These are phyloP conservation scores for Populus euphratica DNA, from an alignment of 345 rosid genomes.

Conservation along the genomic window DNA sequence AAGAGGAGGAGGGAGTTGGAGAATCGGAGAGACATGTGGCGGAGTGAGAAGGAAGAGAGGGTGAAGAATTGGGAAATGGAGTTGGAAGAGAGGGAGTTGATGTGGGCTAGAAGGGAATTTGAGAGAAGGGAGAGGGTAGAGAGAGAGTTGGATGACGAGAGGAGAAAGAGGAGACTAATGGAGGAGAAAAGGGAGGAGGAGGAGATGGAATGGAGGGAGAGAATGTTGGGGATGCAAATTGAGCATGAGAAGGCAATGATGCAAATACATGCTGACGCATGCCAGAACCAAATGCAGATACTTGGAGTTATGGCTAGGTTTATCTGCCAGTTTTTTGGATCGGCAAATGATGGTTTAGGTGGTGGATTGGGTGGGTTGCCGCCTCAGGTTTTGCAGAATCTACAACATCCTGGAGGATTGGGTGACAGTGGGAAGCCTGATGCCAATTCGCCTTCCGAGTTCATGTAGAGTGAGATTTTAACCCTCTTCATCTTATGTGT, in stretches of 20 bases:
- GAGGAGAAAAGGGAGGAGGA: conserved; percentile 72
- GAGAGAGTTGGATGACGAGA: conserved; percentile 48
- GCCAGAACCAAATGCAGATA: conserved; percentile 74
- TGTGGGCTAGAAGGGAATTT: conserved; percentile 44
- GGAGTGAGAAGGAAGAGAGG: conserved; percentile 37
- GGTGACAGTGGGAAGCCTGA: conserved; percentile 57
- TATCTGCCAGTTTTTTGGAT: conserved; percentile 59
- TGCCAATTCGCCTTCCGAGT: conserved; percentile 67
- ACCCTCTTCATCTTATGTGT: neutral
- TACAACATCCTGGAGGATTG: conserved; percentile 61
- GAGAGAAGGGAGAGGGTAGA: conserved; percentile 46
- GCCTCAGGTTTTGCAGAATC: conserved; percentile 63
- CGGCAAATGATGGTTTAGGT: conserved; percentile 49
- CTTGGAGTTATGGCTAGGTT: conserved; percentile 62
- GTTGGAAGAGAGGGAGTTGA: conserved; percentile 51
- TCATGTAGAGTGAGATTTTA: conserved; percentile 29
- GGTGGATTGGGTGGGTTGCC: conserved; percentile 50
- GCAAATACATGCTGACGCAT: conserved; percentile 69
- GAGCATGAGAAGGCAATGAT: conserved; percentile 70
- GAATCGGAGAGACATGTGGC: conserved; percentile 29
- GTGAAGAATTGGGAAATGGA: conserved; percentile 44
- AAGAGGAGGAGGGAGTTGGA: conserved; percentile 46
- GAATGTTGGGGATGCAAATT: conserved; percentile 54
- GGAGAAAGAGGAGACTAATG: conserved; percentile 45
- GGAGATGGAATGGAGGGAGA: conserved; percentile 77